These are phyloP conservation scores for Eutypella sp. DNA, from an alignment of 2,329 filamentous ascomycete genomes.

Conservation along the genomic window DNA sequence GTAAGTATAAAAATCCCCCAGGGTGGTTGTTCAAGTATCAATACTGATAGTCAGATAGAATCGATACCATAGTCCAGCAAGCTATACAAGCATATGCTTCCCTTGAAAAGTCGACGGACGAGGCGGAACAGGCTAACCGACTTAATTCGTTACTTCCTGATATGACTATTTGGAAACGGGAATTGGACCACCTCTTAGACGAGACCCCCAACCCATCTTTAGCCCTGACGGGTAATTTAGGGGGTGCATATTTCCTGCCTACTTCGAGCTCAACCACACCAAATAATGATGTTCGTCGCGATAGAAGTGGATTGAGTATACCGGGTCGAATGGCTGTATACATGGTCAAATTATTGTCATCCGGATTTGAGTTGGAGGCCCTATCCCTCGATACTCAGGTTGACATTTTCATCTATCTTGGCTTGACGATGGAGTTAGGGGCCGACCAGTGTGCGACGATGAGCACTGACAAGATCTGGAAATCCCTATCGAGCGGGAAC, in stretches of 20 bases:
- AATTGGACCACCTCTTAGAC: constrained; percentile 53
- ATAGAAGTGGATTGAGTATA: constrained; percentile 65
- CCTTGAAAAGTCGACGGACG: constrained; percentile 29
- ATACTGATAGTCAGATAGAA: constrained; percentile 28
- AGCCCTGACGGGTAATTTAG: constrained; percentile 68
- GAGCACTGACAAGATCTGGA: constrained; percentile 43
- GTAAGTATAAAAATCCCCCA: constrained; percentile 30
- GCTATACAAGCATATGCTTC: constrained; percentile 34
- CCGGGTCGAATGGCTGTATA: constrained; percentile 74
- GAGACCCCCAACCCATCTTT: constrained; percentile 56
- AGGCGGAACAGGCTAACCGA: constrained; percentile 14
- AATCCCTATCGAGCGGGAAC: constrained; percentile 31
- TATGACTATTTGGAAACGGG: constrained; percentile 57
- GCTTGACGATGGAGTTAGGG: constrained; percentile 45
- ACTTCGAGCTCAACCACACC: constrained; percentile 20
- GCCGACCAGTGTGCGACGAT: constrained; percentile 49
- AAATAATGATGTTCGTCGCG: constrained; percentile 38
- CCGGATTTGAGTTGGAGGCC: constrained; percentile 32
- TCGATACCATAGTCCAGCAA: constrained; percentile 50
- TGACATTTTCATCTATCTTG: constrained; percentile 48
- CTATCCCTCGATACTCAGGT: constrained; percentile 39
- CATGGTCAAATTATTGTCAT: constrained; percentile 51
- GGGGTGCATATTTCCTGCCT: constrained; percentile 65
- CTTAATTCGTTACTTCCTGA: constrained; percentile 53
- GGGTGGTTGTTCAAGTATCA: not conserved